Base-by-base conservation (phyloP, 2,329 filamentous ascomycete genomes). In the Aspergillus persii region DNA sequence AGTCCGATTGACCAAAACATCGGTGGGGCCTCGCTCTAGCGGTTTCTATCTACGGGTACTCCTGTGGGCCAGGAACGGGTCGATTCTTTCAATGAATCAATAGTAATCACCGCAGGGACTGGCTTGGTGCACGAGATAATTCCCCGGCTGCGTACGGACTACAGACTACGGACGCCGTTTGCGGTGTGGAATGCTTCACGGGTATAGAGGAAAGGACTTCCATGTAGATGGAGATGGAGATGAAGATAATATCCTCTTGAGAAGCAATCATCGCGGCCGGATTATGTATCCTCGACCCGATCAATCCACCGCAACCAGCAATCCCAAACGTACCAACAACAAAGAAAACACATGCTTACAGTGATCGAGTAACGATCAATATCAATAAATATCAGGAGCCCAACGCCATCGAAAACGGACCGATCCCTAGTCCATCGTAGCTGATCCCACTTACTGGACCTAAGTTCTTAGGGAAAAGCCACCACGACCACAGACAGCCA, bases 31-130 rank as follows among this genome's bases (percentile, higher is more conserved):
- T 44, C 8, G 36, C 29, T 15, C 53, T 56, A 53, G 48, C n/a
- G 12, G 36, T 62, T 60, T 57, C 58, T 62, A 62, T 60, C 60
- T 62, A 56, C 60, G 60, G 58, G 8, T 8, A 36, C 33, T 11
- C 11, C 9, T 2, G 60, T 62, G 60, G 60, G 52, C 50, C 60
- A 46, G 50, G 54, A n/a, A 60, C 58, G 55, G 26, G 27, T 52
- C 47, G 29, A 39, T 33, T 60, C 36, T 51, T 50, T 49, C 55
- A 55, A 55, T 55, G 8, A 49, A 55, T 23, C 18, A 23, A 23
- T 23, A 23, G 2, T 23, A 23, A 23, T 23, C 18, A 23, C 18
- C 18, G 18, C 18, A 23, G 18, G 18, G 18, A 23, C 18, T 55
- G 26, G 44, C 31, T 3, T 26, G 9, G 5, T n/a, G 33, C 18